These are phyloP conservation scores for Allantophomopsis cytisporea DNA, from an alignment of 2,329 filamentous ascomycete genomes.

Conservation along the genomic window DNA sequence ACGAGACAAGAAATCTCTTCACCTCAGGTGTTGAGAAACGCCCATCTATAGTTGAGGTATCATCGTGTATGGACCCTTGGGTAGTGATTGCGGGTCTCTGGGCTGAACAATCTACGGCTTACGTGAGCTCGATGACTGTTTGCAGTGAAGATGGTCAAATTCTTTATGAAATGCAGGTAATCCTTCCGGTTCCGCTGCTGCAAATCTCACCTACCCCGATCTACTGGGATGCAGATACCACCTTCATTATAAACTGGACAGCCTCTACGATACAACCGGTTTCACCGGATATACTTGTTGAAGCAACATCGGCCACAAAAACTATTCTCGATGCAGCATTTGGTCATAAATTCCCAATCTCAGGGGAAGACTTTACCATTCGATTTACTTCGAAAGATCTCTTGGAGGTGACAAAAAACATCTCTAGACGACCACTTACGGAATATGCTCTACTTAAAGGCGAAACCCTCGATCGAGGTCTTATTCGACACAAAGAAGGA, in stretches of 20 bases:
- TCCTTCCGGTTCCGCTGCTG: constrained; percentile 9
- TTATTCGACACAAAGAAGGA: constrained; percentile 8
- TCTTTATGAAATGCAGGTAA: constrained; percentile 1
- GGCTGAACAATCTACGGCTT: neutral
- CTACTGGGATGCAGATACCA: constrained; percentile 15
- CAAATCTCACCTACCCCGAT: constrained; percentile 8
- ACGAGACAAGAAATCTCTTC: constrained; percentile 24
- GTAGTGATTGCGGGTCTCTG: constrained; percentile 18
- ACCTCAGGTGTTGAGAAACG: constrained; percentile 18
- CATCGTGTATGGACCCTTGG: constrained; percentile 23
- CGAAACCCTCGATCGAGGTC: constrained; percentile 1
- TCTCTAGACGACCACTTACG: neutral
- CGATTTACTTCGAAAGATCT: constrained; percentile 6
- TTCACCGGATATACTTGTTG: constrained; percentile 30
- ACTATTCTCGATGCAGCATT: constrained; percentile 9
- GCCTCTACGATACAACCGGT: constrained; percentile 34
- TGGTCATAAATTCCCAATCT: constrained; percentile 9
- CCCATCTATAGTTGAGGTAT: constrained; percentile 15
- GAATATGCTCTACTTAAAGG: neutral
- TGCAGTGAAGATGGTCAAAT: neutral
- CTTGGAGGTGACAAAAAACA: too few relatives aligned
- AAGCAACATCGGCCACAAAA: constrained; percentile 18
- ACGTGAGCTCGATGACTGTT: neutral
- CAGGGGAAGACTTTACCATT: constrained; percentile 5
- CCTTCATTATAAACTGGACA: constrained; percentile 25